Evolutionary conservation across 192 early-diverging fungal genomes (phyloP).

Genomic region (Coemansia sp.): DNA sequence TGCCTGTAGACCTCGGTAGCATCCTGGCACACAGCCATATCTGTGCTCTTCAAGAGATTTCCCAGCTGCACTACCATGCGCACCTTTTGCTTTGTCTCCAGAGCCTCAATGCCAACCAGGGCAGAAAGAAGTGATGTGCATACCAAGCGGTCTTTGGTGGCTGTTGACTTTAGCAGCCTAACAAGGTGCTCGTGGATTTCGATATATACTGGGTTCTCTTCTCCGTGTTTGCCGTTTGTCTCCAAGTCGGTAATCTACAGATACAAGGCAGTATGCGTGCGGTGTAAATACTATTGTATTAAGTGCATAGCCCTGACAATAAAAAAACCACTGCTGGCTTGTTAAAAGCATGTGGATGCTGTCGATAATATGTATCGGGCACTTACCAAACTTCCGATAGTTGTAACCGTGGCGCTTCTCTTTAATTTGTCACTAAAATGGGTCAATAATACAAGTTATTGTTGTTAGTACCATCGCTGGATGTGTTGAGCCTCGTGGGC

Average conservation of each 20-base stretch:
- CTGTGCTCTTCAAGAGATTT: conserved; percentile 3
- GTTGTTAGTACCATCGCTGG: too few relatives aligned
- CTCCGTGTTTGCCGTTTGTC: conserved; percentile 15
- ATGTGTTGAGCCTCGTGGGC: too few relatives aligned
- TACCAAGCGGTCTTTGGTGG: conserved; percentile 15
- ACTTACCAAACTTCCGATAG: too few relatives aligned
- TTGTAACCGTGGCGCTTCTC: too few relatives aligned
- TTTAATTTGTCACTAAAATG: too few relatives aligned
- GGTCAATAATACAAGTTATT: too few relatives aligned
- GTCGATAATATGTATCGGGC: too few relatives aligned
- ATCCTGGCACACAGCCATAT: conserved; percentile 14
- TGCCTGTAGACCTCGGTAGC: conserved; percentile 17
- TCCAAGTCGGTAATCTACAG: conserved; percentile 20
- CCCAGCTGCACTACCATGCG: conserved; percentile 20
- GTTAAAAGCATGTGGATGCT: too few relatives aligned
- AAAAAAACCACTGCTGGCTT: too few relatives aligned
- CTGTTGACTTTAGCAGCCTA: conserved; percentile 4
- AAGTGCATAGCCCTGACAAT: too few relatives aligned
- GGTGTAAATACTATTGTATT: too few relatives aligned
- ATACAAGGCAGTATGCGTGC: too few relatives aligned
- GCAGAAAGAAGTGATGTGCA: conserved; percentile 18
- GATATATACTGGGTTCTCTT: conserved; percentile 16
- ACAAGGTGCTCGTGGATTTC: conserved; percentile 11
- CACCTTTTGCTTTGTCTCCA: conserved; percentile 24
- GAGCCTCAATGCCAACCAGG: conserved; percentile 8